Percentiles rank a stretch among this genome's conserved stretches.
Conservation (phyloP, 2,329 filamentous ascomycete species). For the Fusarium pininemorale region DNA sequence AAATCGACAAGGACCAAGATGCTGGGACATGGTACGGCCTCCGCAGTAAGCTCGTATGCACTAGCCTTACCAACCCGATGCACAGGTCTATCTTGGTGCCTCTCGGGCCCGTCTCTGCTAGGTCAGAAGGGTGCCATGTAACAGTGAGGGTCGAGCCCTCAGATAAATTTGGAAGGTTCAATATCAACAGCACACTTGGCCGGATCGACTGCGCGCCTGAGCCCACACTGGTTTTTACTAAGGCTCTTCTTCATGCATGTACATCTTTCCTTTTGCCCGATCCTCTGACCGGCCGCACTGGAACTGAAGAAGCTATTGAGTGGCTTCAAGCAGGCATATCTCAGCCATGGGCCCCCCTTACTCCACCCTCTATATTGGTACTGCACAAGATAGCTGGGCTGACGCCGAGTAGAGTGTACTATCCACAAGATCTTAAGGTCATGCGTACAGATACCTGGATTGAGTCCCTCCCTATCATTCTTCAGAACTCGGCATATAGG, state of each 20-base stretch:
- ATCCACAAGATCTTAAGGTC: conserved; percentile 46
- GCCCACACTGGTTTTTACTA: conserved; percentile 61
- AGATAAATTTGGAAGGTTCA: conserved; percentile 58
- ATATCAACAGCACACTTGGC: conserved; percentile 63
- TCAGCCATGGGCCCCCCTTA: conserved; percentile 57
- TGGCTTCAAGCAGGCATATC: conserved; percentile 60
- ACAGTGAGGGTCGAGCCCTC: conserved; percentile 42
- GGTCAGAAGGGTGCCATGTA: conserved; percentile 33
- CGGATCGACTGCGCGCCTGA: conserved; percentile 67
- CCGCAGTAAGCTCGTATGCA: conserved; percentile 66
- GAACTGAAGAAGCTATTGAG: conserved; percentile 66
- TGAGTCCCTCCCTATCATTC: conserved; percentile 34
- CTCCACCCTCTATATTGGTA: not conserved
- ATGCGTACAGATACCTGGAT: conserved; percentile 50
- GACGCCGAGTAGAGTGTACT: conserved; percentile 47
- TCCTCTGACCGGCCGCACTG: conserved; percentile 65
- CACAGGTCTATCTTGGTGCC: conserved; percentile 64
- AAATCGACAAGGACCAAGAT: conserved; percentile 66
- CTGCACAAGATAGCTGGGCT: conserved; percentile 37
- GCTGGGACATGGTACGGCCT: conserved; percentile 70
- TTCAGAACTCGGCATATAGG: conserved; percentile 50
- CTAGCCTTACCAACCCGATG: conserved; percentile 51
- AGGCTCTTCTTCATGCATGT: conserved; percentile 66
- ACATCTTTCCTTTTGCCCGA: conserved; percentile 68
- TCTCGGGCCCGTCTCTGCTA: conserved; percentile 47